Conservation (phyloP, 2,329 filamentous ascomycete genomes). For the Thielaviopsis euricoi region DNA sequence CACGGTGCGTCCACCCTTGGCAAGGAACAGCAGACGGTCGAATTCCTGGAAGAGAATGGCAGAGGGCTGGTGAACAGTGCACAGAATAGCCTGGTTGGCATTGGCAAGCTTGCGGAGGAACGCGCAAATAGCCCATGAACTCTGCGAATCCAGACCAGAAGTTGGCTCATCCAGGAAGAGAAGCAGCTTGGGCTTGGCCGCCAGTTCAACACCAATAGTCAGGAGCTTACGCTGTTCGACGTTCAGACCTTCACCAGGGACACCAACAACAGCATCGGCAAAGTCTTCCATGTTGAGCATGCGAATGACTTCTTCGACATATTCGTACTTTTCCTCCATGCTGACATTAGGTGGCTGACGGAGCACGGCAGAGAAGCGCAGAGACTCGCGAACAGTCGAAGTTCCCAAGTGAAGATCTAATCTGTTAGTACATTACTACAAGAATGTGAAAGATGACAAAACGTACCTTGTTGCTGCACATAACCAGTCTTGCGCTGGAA, state of each 20-base stretch:
- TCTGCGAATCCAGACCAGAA: conserved; percentile 45
- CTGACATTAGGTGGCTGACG: conserved; percentile 37
- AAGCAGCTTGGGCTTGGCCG: conserved; percentile 38
- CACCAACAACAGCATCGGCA: conserved; percentile 47
- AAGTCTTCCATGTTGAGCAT: conserved; percentile 53
- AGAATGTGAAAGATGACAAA: neutral
- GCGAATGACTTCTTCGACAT: conserved; percentile 47
- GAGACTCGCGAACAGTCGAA: conserved; percentile 36
- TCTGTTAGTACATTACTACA: conserved; percentile 11
- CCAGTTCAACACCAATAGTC: conserved; percentile 44
- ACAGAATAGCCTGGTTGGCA: conserved; percentile 35
- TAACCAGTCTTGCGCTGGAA: conserved; percentile 85
- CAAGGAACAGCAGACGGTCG: conserved; percentile 46
- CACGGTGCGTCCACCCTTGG: conserved; percentile 47
- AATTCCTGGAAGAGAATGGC: conserved; percentile 38
- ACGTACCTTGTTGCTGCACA: conserved; percentile 39
- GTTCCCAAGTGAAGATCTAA: conserved; percentile 38
- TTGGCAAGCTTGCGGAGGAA: conserved; percentile 46
- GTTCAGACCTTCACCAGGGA: conserved; percentile 43
- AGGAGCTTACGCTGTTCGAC: conserved; percentile 46
- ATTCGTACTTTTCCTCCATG: conserved; percentile 40
- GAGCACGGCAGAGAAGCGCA: conserved; percentile 39
- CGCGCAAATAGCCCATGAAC: conserved; percentile 44
- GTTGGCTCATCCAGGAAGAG: conserved; percentile 48
- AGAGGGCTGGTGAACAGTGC: conserved; percentile 38